A percentile compares a stretch with the other conserved stretches of the same genome.
Evolutionary conservation across 805 yeast species (phyloP).

Genomic region (Peterozyma toletana): DNA sequence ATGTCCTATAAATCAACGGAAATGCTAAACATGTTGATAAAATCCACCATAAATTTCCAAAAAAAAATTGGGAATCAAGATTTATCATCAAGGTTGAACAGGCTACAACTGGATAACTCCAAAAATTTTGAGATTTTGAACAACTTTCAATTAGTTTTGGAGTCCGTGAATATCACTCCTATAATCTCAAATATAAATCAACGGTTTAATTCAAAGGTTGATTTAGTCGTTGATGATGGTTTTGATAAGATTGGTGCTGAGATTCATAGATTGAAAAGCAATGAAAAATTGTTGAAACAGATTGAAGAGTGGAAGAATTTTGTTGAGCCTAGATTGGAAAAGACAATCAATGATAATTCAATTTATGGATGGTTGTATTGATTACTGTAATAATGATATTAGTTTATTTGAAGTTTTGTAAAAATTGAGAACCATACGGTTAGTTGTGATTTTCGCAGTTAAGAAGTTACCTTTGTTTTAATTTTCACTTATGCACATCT

Average conservation of each 20-base stretch:
- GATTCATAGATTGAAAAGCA: too few relatives aligned
- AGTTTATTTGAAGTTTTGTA: too few relatives aligned
- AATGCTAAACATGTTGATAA: constrained; percentile 5
- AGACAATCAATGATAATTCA: constrained; percentile 1
- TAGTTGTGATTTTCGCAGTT: too few relatives aligned
- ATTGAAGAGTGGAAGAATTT: constrained; percentile 6
- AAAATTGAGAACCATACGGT: too few relatives aligned
- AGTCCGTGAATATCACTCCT: too few relatives aligned
- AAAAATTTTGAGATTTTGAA: neutral
- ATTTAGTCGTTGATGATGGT: constrained; percentile 3
- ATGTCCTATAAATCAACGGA: neutral
- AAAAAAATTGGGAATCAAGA: constrained; percentile 9
- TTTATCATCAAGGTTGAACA: constrained; percentile 7
- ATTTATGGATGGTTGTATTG: constrained; percentile 6
- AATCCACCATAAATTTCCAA: constrained; percentile 7
- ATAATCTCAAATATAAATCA: constrained; percentile 2
- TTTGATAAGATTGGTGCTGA: neutral
- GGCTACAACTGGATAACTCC: constrained; percentile 4
- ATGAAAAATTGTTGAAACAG: neutral
- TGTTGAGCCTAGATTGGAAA: constrained; percentile 1
- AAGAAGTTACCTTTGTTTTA: neutral
- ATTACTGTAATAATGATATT: neutral
- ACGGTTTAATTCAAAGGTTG: constrained; percentile 4
- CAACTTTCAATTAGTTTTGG: too few relatives aligned
- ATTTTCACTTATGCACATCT: neutral